These are phyloP conservation scores for Rutstroemia sp. DNA, from an alignment of 2,329 filamentous ascomycete genomes.

Conservation along the genomic window DNA sequence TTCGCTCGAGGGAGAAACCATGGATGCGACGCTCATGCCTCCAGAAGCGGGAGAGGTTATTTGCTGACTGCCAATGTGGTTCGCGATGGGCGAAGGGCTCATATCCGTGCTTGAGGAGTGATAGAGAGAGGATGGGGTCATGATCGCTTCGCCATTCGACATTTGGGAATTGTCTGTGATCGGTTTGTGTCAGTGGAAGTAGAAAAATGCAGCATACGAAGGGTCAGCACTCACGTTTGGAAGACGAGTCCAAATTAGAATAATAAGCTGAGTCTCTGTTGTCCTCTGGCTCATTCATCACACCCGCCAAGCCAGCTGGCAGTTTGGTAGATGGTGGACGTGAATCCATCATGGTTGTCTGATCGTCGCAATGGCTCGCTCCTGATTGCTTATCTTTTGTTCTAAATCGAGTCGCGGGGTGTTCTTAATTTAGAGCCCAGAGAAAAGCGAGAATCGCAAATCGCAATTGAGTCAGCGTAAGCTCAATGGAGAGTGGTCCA, in stretches of 20 bases:
- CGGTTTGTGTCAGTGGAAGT: background rate
- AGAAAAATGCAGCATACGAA: background rate
- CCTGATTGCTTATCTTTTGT: background rate
- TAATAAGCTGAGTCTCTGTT: conserved; percentile 47
- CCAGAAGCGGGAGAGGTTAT: conserved; percentile 48
- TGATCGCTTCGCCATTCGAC: conserved; percentile 14
- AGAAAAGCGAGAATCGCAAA: conserved; percentile 5
- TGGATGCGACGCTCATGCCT: conserved; percentile 60
- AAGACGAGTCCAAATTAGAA: conserved; percentile 36
- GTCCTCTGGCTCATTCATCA: conserved; percentile 44
- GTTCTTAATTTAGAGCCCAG: conserved; percentile 1
- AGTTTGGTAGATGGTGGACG: conserved; percentile 15
- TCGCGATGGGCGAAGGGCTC: conserved; percentile 51
- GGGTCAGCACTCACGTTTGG: conserved; percentile 38
- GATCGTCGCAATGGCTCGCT: background rate
- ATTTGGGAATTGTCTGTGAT: conserved; percentile 20
- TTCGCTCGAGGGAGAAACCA: conserved; percentile 51
- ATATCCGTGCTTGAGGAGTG: conserved; percentile 47
- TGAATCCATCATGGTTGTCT: conserved; percentile 3
- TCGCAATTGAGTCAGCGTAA: conserved; percentile 3
- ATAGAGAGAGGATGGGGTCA: conserved; percentile 30
- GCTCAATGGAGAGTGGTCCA: background rate
- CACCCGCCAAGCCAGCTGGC: conserved; percentile 42
- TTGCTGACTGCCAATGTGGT: conserved; percentile 38
- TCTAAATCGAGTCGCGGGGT: background rate